Conservation (phyloP, 2,329 filamentous ascomycete genomes). For the Fusarium armeniacum region DNA sequence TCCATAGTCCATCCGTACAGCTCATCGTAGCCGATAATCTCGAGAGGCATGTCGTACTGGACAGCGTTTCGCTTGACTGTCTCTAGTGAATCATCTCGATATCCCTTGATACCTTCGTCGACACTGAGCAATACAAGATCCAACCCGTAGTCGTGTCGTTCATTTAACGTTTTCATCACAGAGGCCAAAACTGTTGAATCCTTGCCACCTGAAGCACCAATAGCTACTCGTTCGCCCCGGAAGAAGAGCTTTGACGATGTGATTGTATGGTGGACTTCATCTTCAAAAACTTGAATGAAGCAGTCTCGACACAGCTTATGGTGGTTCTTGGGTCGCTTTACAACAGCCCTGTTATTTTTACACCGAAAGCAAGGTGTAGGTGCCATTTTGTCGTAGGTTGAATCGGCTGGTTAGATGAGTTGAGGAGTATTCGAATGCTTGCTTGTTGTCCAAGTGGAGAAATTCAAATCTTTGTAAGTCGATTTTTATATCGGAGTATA, state of each 20-base stretch:
- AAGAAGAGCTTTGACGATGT: constrained; percentile 83
- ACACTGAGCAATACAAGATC: constrained; percentile 90
- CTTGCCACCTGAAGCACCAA: constrained; percentile 96
- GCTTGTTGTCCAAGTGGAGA: too few relatives aligned
- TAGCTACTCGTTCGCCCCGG: constrained; percentile 88
- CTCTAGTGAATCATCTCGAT: constrained; percentile 94
- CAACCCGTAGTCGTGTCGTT: constrained; percentile 87
- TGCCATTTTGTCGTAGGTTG: constrained; percentile 70
- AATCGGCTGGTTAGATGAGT: constrained; percentile 15
- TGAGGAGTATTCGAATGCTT: not conserved
- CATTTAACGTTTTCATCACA: constrained; percentile 93
- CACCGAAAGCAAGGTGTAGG: constrained; percentile 83
- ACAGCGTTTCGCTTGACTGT: constrained; percentile 94
- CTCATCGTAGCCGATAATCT: constrained; percentile 92
- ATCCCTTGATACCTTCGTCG: constrained; percentile 97
- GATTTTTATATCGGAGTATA: not conserved
- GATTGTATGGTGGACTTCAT: constrained; percentile 95
- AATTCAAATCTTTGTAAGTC: not conserved
- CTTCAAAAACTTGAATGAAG: constrained; percentile 89
- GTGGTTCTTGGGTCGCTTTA: constrained; percentile 94
- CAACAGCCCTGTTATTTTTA: constrained; percentile 81
- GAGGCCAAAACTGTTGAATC: constrained; percentile 97
- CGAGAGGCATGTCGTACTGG: constrained; percentile 91
- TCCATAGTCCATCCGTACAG: constrained; percentile 99
- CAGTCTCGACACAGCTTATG: constrained; percentile 92